These are phyloP conservation scores for Monosporascus sp. DNA, from an alignment of 2,329 filamentous ascomycete species.

Conservation along the genomic window DNA sequence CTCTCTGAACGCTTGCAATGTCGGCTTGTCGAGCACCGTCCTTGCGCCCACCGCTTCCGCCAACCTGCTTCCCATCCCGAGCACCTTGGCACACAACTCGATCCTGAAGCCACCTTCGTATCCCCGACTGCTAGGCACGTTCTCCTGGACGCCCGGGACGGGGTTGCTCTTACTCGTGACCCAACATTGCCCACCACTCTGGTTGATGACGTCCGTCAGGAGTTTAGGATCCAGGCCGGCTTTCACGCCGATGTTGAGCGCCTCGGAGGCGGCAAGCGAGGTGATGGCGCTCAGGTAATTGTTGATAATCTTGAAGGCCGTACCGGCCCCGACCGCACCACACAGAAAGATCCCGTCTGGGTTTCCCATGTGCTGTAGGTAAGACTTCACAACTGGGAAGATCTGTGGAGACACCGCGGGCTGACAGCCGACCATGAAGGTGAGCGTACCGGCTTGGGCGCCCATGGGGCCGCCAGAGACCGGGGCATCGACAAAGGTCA, in stretches of 20 bases:
- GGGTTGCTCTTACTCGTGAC: constrained; percentile 28
- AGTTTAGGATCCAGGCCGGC: constrained; percentile 34
- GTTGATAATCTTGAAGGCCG: constrained; percentile 68
- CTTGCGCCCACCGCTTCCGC: constrained; percentile 23
- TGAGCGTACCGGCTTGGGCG: constrained; percentile 27
- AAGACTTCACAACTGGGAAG: constrained; percentile 48
- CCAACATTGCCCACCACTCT: constrained; percentile 51
- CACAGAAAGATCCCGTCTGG: constrained; percentile 51
- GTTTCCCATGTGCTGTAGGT: constrained; percentile 54
- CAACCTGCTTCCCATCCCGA: constrained; percentile 22
- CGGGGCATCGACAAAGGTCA: constrained; percentile 30
- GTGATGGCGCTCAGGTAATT: constrained; percentile 69
- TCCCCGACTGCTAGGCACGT: constrained; percentile 23
- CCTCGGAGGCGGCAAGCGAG: constrained; percentile 44
- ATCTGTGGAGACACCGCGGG: constrained; percentile 38
- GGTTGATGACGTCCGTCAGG: constrained; percentile 64
- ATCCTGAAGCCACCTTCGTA: constrained; percentile 29
- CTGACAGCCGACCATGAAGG: constrained; percentile 31
- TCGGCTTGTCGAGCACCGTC: constrained; percentile 22
- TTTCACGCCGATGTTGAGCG: constrained; percentile 33
- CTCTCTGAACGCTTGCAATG: constrained; percentile 21
- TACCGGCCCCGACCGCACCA: constrained; percentile 56
- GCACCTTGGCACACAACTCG: constrained; percentile 25
- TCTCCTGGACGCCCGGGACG: constrained; percentile 24
- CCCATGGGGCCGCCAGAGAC: constrained; percentile 31